These are phyloP conservation scores for Aureoboletus auriporus DNA, from an alignment of 768 basidiomycete genomes.

Conservation along the genomic window DNA sequence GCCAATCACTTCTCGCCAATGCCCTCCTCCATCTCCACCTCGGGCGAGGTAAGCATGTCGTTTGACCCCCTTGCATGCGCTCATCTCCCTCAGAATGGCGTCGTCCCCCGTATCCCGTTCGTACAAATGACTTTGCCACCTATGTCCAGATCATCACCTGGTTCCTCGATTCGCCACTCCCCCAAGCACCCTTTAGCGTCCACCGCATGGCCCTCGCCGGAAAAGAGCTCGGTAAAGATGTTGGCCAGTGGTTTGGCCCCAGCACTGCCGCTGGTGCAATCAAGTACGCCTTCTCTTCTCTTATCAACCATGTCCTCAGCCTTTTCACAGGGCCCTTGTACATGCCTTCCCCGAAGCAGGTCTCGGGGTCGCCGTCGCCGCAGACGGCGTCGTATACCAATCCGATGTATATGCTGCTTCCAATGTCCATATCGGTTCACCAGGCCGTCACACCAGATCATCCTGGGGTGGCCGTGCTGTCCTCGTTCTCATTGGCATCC, in stretches of 20 bases:
- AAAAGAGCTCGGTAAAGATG: conserved; percentile 90
- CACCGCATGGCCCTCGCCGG: conserved; percentile 95
- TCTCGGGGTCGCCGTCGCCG: conserved; percentile 77
- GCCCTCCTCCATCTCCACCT: conserved; percentile 73
- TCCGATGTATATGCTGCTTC: conserved; percentile 85
- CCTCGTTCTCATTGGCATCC: conserved; percentile 78
- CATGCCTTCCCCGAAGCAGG: conserved; percentile 76
- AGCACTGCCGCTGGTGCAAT: conserved; percentile 97
- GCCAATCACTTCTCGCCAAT: conserved; percentile 80
- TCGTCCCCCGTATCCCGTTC: conserved; percentile 57
- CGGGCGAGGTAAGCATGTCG: conserved; percentile 52
- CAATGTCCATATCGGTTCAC: conserved; percentile 26
- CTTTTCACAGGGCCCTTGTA: conserved; percentile 59
- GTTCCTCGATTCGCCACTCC: conserved; percentile 89
- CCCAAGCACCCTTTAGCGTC: conserved; percentile 86
- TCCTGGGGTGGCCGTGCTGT: conserved; percentile 84
- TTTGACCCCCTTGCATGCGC: not conserved
- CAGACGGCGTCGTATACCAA: conserved; percentile 79
- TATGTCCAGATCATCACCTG: conserved; percentile 92
- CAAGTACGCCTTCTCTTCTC: conserved; percentile 47
- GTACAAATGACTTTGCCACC: conserved; percentile 66
- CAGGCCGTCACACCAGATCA: conserved; percentile 27
- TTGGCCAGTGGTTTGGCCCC: conserved; percentile 98
- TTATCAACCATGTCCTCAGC: not conserved
- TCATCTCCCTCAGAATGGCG: conserved; percentile 68